A percentile compares a stretch with the other conserved stretches of the same genome.
These are phyloP conservation scores for Lactuca sativa DNA, from an alignment of 129 eudicot species.

Conservation along the genomic window DNA sequence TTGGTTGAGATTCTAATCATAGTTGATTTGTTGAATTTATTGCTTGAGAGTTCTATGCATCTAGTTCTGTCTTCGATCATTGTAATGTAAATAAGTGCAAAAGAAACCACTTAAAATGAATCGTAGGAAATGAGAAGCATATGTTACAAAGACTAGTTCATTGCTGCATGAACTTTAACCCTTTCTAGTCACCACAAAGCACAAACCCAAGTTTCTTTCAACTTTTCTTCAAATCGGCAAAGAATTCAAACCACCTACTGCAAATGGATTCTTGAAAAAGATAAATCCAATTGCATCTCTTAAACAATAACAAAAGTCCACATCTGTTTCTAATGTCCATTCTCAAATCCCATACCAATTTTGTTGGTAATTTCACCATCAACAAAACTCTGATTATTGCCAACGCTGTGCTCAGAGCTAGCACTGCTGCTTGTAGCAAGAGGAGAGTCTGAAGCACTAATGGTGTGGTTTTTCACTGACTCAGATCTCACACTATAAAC, in stretches of 20 bases:
- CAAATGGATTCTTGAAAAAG: conserved; percentile 41
- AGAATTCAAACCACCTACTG: conserved; percentile 22
- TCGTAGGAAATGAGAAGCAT: conserved; percentile 7
- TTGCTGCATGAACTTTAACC: conserved; percentile 21
- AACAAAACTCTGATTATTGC: conserved; percentile 21
- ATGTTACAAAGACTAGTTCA: conserved; percentile 23
- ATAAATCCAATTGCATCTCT: conserved; percentile 38
- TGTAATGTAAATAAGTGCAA: neutral
- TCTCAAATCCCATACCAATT: neutral
- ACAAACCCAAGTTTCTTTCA: conserved; percentile 1
- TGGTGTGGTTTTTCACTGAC: conserved; percentile 45
- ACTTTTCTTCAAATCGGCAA: neutral
- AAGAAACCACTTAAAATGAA: neutral
- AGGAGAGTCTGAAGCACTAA: conserved; percentile 57
- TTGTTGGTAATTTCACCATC: neutral
- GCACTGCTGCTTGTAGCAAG: conserved; percentile 64
- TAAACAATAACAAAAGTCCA: neutral
- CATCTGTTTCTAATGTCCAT: conserved; percentile 1
- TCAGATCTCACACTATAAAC: conserved; percentile 54
- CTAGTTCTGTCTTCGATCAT: too few species aligned
- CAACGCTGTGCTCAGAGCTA: conserved; percentile 57
- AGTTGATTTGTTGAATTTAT: too few species aligned
- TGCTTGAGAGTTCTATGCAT: too few species aligned
- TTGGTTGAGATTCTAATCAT: too few species aligned
- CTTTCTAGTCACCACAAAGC: conserved; percentile 16